These are phyloP conservation scores for Suillus brevipes DNA, from an alignment of 768 basidiomycete genomes.

Conservation along the genomic window DNA sequence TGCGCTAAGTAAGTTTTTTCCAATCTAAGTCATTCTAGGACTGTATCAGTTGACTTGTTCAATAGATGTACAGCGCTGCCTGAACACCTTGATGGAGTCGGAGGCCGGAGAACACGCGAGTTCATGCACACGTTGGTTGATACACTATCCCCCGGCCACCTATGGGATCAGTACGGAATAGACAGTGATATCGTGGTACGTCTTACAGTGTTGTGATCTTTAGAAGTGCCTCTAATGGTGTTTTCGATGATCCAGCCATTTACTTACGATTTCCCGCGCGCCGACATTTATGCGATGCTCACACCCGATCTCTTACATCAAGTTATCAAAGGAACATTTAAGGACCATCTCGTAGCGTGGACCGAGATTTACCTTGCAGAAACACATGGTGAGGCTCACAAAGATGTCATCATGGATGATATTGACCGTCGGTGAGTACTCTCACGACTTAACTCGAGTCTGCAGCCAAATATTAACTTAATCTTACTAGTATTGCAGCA, in stretches of 20 bases:
- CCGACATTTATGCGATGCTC: too few relatives aligned
- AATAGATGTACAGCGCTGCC: conserved; percentile 27
- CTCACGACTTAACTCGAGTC: neutral
- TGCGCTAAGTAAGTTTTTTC: conserved; percentile 32
- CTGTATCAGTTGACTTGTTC: conserved; percentile 11
- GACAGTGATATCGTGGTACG: neutral
- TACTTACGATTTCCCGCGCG: conserved; percentile 29
- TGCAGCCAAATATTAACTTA: neutral
- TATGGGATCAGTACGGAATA: conserved; percentile 38
- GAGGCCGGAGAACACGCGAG: conserved; percentile 20
- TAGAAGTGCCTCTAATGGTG: neutral
- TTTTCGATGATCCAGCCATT: neutral
- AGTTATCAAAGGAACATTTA: conserved; percentile 48
- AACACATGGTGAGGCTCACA: neutral
- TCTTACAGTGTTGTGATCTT: neutral
- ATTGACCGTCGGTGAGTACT: conserved; percentile 8
- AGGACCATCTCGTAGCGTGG: conserved; percentile 44
- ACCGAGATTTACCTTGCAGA: neutral
- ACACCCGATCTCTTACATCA: conserved; percentile 43
- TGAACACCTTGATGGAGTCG: conserved; percentile 26
- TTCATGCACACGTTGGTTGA: conserved; percentile 27
- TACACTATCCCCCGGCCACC: conserved; percentile 24
- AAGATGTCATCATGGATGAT: conserved; percentile 25
- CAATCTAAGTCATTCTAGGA: neutral
- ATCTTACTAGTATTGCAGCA: conserved; percentile 26